phyloP scores from a whole-genome alignment of 805 yeast genomes.

The Saturnispora dispora region DNA sequence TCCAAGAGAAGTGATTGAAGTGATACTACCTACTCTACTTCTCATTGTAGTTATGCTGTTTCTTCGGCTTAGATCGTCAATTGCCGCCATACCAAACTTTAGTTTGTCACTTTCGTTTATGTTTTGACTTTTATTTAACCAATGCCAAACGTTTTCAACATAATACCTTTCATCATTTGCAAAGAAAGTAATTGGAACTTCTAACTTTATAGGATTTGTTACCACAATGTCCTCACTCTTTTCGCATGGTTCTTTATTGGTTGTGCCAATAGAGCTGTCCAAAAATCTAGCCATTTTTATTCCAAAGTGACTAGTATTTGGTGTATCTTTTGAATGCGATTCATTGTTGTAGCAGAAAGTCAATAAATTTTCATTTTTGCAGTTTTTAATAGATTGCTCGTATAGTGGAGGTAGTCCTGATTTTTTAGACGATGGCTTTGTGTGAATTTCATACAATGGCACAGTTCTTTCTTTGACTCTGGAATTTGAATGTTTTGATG shows the following conservation, averaged over 20 bases:
- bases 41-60: conserved; percentile 6
- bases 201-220: conserved; percentile 30
- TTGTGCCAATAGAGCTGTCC: conserved; percentile 10
- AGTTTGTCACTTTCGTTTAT: conserved; percentile 2
- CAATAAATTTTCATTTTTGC: conserved; percentile 52
- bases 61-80: conserved; percentile 6
- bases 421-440: conserved; percentile 28
- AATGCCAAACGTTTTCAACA: conserved; percentile 6
- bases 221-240: conserved; percentile 23
- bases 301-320: neutral
- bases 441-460: conserved; percentile 54
- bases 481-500: conserved; percentile 18
- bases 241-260: neutral
- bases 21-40: conserved; percentile 6
- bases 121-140: conserved; percentile 2
- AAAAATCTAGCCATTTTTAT: conserved; percentile 17
- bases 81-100: conserved; percentile 6
- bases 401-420: conserved; percentile 28
- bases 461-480: conserved; percentile 43
- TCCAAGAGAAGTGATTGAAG: conserved; percentile 4
- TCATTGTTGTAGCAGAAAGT: conserved; percentile 42
- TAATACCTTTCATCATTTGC: conserved; percentile 21
- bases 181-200: conserved; percentile 27
- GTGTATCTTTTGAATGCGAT: neutral
- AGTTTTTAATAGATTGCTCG: conserved; percentile 50